Evolutionary conservation across 2,329 filamentous ascomycete genomes (phyloP).

Genomic region (Aspergillus sp.): DNA sequence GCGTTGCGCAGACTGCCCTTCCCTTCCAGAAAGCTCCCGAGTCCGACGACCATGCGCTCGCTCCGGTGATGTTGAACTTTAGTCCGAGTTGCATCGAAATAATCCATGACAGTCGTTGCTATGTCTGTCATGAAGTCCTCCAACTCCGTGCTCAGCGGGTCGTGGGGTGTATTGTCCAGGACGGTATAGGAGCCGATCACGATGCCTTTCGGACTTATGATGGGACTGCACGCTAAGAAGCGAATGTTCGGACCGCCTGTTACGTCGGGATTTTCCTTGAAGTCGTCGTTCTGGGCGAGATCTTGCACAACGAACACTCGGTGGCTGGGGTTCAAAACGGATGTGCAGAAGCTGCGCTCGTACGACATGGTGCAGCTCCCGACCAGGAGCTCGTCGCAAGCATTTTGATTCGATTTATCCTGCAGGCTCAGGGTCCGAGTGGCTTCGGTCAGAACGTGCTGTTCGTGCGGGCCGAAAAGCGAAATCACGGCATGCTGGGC

Average conservation of each 20-base stretch:
- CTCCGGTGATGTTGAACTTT: slow-evolving; percentile 38
- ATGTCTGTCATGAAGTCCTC: slow-evolving; percentile 36
- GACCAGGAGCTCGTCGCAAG: slow-evolving; percentile 6
- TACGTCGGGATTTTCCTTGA: slow-evolving; percentile 22
- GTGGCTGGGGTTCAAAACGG: slow-evolving; percentile 2
- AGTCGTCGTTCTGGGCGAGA: slow-evolving; percentile 21
- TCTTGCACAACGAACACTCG: slow-evolving; percentile 19
- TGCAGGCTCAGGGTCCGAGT: slow-evolving; percentile 13
- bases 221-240: slow-evolving; percentile 50
- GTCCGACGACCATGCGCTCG: slow-evolving; percentile 47
- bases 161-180: slow-evolving; percentile 44
- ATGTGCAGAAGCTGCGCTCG: slow-evolving; percentile 8
- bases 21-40: slow-evolving; percentile 42
- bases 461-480: slow-evolving; percentile 15
- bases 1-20: slow-evolving; percentile 18
- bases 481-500: slow-evolving; percentile 16
- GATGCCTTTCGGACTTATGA: slow-evolving; percentile 44
- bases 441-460: slow-evolving; percentile 20
- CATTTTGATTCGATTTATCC: slow-evolving; percentile 4
- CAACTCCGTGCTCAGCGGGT: slow-evolving; percentile 32
- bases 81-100: slow-evolving; percentile 46
- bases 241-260: slow-evolving; percentile 17
- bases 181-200: slow-evolving; percentile 51
- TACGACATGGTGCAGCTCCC: slow-evolving; percentile 10
- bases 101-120: slow-evolving; percentile 45